Base-by-base conservation (phyloP, 768 basidiomycete genomes). In the Mycena epipterygia region DNA sequence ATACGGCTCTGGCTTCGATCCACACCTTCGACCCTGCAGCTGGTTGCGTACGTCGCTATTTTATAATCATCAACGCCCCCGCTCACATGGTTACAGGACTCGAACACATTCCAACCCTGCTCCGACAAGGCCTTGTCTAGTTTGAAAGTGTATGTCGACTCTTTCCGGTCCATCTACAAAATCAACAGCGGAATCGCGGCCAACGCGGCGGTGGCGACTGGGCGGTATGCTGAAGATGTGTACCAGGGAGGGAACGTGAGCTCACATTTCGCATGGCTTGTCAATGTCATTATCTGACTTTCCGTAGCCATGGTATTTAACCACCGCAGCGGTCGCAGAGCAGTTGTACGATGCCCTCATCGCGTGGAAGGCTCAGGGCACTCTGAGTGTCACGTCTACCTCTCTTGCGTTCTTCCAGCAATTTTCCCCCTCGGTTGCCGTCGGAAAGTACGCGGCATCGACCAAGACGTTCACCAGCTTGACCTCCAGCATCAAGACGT, bases 81-180 rank as follows among this genome's bases (percentile, higher is more conserved):
- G 17, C 88, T 33, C 21, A 87, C 5, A 29, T 25, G 48, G 30
- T 32, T 33, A 13, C 19, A 67, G 72, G 89, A 90, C 71, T 77
- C 83, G 1, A 77, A 73, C 11, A 89, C 91, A 5, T 93, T 93
- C 86, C 92, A 93, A 75, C 93, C 93, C 8, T 94, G 93, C 75
- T 93, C 93, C 0, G 93, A 94, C 81, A 86, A 85, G 67, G 92
- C 93, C 0, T 83, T 95, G 19, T 85, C 92, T 2, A 93, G 87
- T 74, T 83, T 92, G 29, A 86, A 89, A 72, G 86, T 84, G 37
- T 92, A 92, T 72, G 86, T 90, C 73, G 87, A 90, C 70, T 80
- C 89, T 13, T 95, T 95, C 86, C 84, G 92, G n/a, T 79, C 82
- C 33, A 83, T 94, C 46, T 94, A 93, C 74, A 25, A 82, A 21